These are phyloP conservation scores for Ogataea ramenticola DNA, from an alignment of 805 yeast genomes.

Conservation along the genomic window DNA sequence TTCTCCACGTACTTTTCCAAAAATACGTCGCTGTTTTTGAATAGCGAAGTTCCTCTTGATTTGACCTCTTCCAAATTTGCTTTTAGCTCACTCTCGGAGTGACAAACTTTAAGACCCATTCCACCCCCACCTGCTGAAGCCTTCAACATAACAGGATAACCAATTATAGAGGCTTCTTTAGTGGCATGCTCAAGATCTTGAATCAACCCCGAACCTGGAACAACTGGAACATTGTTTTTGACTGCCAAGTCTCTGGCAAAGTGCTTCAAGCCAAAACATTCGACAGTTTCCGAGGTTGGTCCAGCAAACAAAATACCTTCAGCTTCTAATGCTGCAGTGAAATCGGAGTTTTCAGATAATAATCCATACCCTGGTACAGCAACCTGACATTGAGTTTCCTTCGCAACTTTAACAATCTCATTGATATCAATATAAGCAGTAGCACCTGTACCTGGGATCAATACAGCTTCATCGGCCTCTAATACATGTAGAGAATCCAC, in stretches of 20 bases:
- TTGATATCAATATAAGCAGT: slow-evolving; percentile 85
- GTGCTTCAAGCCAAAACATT: slow-evolving; percentile 88
- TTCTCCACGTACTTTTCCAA: slow-evolving; percentile 90
- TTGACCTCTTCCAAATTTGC: slow-evolving; percentile 83
- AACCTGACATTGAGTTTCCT: slow-evolving; percentile 78
- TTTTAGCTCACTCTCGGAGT: slow-evolving; percentile 70
- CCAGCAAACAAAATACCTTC: slow-evolving; percentile 92
- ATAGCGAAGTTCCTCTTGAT: slow-evolving; percentile 88
- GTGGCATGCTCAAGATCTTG: slow-evolving; percentile 66
- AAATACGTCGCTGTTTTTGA: slow-evolving; percentile 94
- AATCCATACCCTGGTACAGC: slow-evolving; percentile 98
- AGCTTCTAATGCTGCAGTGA: slow-evolving; percentile 75
- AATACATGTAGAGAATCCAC: slow-evolving; percentile 80
- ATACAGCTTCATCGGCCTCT: slow-evolving; percentile 74
- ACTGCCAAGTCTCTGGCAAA: slow-evolving; percentile 93
- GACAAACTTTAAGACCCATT: slow-evolving; percentile 92
- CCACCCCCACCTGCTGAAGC: slow-evolving; percentile 99
- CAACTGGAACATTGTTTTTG: slow-evolving; percentile 86
- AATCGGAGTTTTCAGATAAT: slow-evolving; percentile 94
- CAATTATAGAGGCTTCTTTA: slow-evolving; percentile 65
- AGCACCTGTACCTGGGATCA: slow-evolving; percentile 75
- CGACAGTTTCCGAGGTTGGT: slow-evolving; percentile 88
- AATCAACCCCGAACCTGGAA: slow-evolving; percentile 90
- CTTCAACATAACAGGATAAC: slow-evolving; percentile 91
- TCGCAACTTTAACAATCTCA: slow-evolving; percentile 81